A percentile compares a stretch with the other conserved stretches of the same genome.
phyloP scores from a whole-genome alignment of 2,329 filamentous ascomycete genomes.

The Albophoma yamanashiensis region DNA sequence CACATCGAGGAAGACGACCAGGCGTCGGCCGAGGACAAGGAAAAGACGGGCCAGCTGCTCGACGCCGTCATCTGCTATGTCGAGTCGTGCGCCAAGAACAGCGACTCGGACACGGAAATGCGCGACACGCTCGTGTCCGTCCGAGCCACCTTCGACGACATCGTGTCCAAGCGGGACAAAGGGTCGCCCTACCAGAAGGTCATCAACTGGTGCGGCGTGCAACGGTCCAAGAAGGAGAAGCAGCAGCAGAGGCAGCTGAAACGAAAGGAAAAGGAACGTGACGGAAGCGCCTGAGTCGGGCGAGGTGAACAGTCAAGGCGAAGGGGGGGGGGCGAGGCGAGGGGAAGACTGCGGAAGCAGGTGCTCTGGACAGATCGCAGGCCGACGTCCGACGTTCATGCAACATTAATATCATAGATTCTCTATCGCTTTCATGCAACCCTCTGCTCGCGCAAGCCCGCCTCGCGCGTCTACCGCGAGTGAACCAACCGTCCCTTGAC shows the following conservation, averaged over 20 bases:
- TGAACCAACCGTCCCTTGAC: conserved; percentile 78
- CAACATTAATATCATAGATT: neutral
- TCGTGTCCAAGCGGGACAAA: neutral
- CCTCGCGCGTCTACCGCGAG: conserved; percentile 22
- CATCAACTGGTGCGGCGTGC: neutral
- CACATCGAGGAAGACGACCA: neutral
- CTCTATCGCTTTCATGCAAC: neutral
- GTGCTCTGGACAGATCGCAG: neutral
- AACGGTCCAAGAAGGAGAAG: neutral
- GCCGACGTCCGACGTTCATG: neutral
- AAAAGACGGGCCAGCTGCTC: neutral
- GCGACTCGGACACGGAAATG: neutral
- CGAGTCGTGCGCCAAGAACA: neutral
- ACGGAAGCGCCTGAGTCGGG: neutral
- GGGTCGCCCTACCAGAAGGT: neutral
- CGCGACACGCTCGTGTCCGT: neutral
- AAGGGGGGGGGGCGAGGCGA: neutral
- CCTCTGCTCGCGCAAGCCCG: neutral
- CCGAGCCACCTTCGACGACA: neutral
- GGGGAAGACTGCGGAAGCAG: neutral
- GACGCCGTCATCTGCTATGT: neutral
- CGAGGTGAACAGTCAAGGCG: neutral
- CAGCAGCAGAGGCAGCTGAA: neutral
- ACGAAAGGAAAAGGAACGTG: neutral
- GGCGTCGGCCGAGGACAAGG: neutral